Evolutionary conservation across 1,139 yeast genomes (phyloP).

Genomic region (Hemisphaericaspora xylanilytica): DNA sequence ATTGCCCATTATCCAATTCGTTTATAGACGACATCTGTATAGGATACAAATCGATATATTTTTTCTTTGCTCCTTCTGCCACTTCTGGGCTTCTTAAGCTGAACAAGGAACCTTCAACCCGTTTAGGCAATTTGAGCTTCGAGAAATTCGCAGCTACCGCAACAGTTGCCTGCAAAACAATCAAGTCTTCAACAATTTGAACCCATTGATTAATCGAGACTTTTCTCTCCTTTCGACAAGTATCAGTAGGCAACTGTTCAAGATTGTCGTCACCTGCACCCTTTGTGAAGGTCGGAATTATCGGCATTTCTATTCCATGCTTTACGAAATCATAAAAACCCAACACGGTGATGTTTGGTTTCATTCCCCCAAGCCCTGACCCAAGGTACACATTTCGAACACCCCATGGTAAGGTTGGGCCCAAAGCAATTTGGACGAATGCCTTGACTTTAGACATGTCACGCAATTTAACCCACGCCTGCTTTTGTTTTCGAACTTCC

Average conservation of each 20-base stretch:
- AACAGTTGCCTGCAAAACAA: constrained; percentile 90
- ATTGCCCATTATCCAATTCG: constrained; percentile 60
- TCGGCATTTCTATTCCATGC: constrained; percentile 36
- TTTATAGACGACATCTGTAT: constrained; percentile 92
- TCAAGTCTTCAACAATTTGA: constrained; percentile 82
- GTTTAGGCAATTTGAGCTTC: constrained; percentile 52
- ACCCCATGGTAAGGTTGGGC: constrained; percentile 93
- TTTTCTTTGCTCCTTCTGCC: constrained; percentile 25
- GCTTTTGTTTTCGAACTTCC: constrained; percentile 68
- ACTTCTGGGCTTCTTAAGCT: constrained; percentile 8
- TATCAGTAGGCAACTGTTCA: constrained; percentile 70
- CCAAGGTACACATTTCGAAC: constrained; percentile 87
- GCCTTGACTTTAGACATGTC: constrained; percentile 81
- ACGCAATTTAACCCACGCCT: constrained; percentile 81
- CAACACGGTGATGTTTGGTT: constrained; percentile 87
- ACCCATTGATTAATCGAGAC: constrained; percentile 85
- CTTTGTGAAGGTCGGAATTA: constrained; percentile 15
- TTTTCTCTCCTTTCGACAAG: constrained; percentile 66
- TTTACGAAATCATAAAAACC: constrained; percentile 73
- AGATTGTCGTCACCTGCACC: constrained; percentile 14
- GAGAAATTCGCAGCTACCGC: constrained; percentile 91
- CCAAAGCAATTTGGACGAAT: constrained; percentile 87
- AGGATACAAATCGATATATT: constrained; percentile 84
- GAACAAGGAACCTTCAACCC: not conserved
- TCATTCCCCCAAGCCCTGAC: constrained; percentile 96